Percentiles rank a stretch among this genome's conserved stretches.
phyloP scores from a whole-genome alignment of 1,284 basidiomycete genomes.

The Melampsora larici-populina region DNA sequence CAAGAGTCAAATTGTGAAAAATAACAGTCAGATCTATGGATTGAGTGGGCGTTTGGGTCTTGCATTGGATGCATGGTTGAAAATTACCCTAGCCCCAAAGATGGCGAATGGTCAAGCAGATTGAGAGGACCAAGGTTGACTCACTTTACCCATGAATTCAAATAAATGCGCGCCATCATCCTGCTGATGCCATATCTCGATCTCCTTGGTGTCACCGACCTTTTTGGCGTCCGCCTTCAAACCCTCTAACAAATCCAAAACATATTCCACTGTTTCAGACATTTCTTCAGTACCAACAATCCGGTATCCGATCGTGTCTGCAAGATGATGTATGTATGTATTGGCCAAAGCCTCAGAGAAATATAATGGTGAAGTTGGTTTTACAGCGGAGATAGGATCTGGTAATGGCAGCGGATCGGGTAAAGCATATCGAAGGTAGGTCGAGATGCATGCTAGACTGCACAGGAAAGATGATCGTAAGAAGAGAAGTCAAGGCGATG shows the following conservation, averaged over 20 bases:
- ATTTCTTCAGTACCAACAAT: slow-evolving; percentile 89
- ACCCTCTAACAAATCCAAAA: slow-evolving; percentile 65
- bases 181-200: slow-evolving; percentile 80
- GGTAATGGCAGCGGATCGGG: slow-evolving; percentile 24
- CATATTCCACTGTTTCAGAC: slow-evolving; percentile 74
- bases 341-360: slow-evolving; percentile 44
- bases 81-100: background rate
- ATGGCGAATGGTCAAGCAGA: background rate
- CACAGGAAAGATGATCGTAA: no score
- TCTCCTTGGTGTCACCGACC: slow-evolving; percentile 61
- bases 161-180: slow-evolving; percentile 79
- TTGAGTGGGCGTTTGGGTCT: slow-evolving; percentile 66
- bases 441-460: slow-evolving; percentile 29
- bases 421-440: slow-evolving; percentile 27
- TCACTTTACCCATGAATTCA: slow-evolving; percentile 54
- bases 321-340: slow-evolving; percentile 45
- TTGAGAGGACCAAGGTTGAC: slow-evolving; percentile 20
- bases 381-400: background rate
- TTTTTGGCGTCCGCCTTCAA: slow-evolving; percentile 58
- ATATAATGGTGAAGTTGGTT: background rate
- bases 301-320: slow-evolving; percentile 80
- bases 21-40: background rate
- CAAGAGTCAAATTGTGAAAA: slow-evolving; percentile 49
- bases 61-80: slow-evolving; percentile 62
- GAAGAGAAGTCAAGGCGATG: no score